These are phyloP conservation scores for Microdochium bolleyi DNA, from an alignment of 2,329 filamentous ascomycete species.

Conservation along the genomic window DNA sequence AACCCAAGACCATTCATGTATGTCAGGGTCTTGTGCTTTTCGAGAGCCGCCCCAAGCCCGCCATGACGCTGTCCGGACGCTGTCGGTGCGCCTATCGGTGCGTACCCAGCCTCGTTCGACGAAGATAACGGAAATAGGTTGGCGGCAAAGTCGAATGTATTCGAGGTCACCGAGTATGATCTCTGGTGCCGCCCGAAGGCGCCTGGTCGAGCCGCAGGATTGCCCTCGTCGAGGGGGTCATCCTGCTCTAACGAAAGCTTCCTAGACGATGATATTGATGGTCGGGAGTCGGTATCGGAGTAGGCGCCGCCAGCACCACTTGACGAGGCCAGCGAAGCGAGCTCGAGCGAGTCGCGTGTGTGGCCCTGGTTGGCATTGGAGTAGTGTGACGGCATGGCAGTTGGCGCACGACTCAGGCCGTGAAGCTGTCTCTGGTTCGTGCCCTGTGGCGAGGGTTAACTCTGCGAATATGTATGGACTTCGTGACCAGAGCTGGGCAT, in stretches of 20 bases:
- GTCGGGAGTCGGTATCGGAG: slow-evolving; percentile 64
- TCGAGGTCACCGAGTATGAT: slow-evolving; percentile 84
- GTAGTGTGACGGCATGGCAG: slow-evolving; percentile 32
- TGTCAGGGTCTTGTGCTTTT: slow-evolving; percentile 93
- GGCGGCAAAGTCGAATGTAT: slow-evolving; percentile 81
- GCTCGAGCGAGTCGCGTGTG: slow-evolving; percentile 86
- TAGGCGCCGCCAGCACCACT: slow-evolving; percentile 55
- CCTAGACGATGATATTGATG: slow-evolving; percentile 88
- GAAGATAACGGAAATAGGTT: slow-evolving; percentile 90
- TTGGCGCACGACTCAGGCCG: not conserved
- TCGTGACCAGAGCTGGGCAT: too few relatives aligned
- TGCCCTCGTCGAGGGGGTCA: slow-evolving; percentile 63
- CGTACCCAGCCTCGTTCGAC: slow-evolving; percentile 66
- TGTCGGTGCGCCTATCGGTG: slow-evolving; percentile 72
- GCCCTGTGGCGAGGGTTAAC: not conserved
- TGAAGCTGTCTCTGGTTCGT: not conserved
- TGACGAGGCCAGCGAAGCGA: slow-evolving; percentile 87
- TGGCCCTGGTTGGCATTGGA: slow-evolving; percentile 33
- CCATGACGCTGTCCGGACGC: slow-evolving; percentile 39
- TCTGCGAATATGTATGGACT: too few relatives aligned
- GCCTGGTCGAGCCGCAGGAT: slow-evolving; percentile 36
- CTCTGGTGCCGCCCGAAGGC: slow-evolving; percentile 44
- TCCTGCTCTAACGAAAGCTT: slow-evolving; percentile 83
- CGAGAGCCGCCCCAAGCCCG: slow-evolving; percentile 65
- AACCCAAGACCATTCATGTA: slow-evolving; percentile 89